Evolutionary conservation across 2,329 filamentous ascomycete genomes (phyloP), one percentile per base, ranked within the genome.

Genomic region (Cladosporium phlei): DNA sequence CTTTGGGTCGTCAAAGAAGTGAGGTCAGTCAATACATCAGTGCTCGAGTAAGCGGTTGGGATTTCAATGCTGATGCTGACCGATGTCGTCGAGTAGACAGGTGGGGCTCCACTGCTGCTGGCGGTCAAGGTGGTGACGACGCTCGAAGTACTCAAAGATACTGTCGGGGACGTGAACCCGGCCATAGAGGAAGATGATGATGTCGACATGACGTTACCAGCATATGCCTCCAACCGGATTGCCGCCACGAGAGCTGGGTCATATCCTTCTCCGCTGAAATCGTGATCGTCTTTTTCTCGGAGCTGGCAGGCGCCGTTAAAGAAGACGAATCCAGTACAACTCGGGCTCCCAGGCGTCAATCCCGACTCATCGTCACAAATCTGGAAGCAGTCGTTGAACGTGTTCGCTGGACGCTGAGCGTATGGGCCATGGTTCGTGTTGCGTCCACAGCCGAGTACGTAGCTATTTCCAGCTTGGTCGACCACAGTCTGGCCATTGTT

Each of bases 251-350:
- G 32, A n/a, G 12, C 21, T 2, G 3, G 9, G n/a, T 45, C 42
- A 12, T 45, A 21, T 3, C 14, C 5, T 1, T 24, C 5, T 12
- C 32, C 42, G 10, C 8, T 16, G 32, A 37, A 45, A 6, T 45
- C 32, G 4, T 16, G 16, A 17, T 22, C 30, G 10, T 28, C 19
- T 1, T 32, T 32, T 14, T 35, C 24, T 16, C 24, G 14, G 17
- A 45, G 30, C 32, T 45, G 42, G 24, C 42, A 45, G 2, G 16
- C 32, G 10, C 42, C 42, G 24, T 24, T 16, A 12, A 37, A 45
- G n/a, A 16, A 39, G 4, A 45, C 42, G 8, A 37, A 24, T 7
- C 32, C 25, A 17, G 42, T 45, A 17, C 42, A 45, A n/a, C n/a
- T n/a, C n/a, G n/a, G n/a, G n/a, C n/a, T n/a, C n/a, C n/a, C n/a